These are phyloP conservation scores for Cyberlindnera mrakii DNA, from an alignment of 805 yeast genomes.

Conservation along the genomic window DNA sequence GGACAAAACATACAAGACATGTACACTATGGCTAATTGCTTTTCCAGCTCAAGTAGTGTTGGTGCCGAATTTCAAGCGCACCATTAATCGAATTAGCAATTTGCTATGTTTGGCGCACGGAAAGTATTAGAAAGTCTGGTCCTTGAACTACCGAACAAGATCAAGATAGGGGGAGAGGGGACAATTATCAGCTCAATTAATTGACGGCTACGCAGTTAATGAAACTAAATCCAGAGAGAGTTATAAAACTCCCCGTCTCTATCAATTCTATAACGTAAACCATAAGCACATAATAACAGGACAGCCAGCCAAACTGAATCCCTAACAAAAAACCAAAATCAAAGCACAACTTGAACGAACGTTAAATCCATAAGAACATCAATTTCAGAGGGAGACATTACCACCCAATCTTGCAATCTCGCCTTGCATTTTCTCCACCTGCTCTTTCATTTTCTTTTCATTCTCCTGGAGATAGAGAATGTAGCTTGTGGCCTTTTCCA, in stretches of 20 bases:
- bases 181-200: too few relatives aligned
- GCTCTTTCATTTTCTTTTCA: slow-evolving; percentile 32
- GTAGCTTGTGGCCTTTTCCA: slow-evolving; percentile 64
- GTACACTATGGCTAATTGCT: too few relatives aligned
- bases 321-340: background rate
- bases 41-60: too few relatives aligned
- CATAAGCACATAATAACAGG: slow-evolving; percentile 4
- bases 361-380: background rate
- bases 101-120: too few relatives aligned
- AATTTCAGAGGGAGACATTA: background rate
- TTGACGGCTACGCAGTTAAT: too few relatives aligned
- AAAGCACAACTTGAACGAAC: background rate
- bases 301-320: background rate
- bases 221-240: too few relatives aligned
- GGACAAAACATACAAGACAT: too few relatives aligned
- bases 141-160: too few relatives aligned
- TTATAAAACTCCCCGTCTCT: background rate
- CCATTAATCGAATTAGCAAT: too few relatives aligned
- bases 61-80: too few relatives aligned
- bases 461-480: slow-evolving; percentile 46
- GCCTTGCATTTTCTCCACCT: slow-evolving; percentile 23
- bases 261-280: slow-evolving; percentile 7
- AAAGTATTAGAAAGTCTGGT: too few relatives aligned
- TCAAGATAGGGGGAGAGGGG: too few relatives aligned
- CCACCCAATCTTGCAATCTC: slow-evolving; percentile 24